phyloP scores from a whole-genome alignment of 768 basidiomycete genomes.

The Amanita rubescens region DNA sequence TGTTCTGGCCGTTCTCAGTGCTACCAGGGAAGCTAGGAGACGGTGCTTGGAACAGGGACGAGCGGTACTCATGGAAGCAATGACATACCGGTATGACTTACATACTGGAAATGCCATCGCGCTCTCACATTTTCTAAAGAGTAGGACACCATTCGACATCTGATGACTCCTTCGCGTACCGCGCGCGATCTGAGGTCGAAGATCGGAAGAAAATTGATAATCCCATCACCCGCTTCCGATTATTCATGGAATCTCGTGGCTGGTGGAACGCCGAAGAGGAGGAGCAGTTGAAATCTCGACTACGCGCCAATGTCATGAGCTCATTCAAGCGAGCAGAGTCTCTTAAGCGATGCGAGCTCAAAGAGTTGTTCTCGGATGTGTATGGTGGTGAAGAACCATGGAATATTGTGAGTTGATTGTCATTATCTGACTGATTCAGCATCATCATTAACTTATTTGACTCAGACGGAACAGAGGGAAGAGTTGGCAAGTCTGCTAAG shows the following conservation, averaged over 20 bases:
- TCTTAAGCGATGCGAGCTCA: slow-evolving; percentile 60
- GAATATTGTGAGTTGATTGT: slow-evolving; percentile 59
- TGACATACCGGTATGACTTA: slow-evolving; percentile 70
- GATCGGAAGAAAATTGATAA: slow-evolving; percentile 89
- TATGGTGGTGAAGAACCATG: slow-evolving; percentile 82
- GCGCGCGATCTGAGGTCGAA: slow-evolving; percentile 84
- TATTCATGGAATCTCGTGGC: slow-evolving; percentile 72
- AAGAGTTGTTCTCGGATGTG: slow-evolving; percentile 79
- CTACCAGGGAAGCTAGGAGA: slow-evolving; percentile 62
- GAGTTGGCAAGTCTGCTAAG: slow-evolving; percentile 66
- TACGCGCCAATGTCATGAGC: slow-evolving; percentile 68
- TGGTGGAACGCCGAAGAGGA: slow-evolving; percentile 85
- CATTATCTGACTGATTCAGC: slow-evolving; percentile 2
- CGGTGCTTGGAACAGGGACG: slow-evolving; percentile 72
- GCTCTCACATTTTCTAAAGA: slow-evolving; percentile 25
- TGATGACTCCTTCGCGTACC: slow-evolving; percentile 93
- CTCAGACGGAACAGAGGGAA: slow-evolving; percentile 74
- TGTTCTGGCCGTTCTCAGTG: slow-evolving; percentile 72
- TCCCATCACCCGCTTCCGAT: slow-evolving; percentile 77
- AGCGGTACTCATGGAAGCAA: slow-evolving; percentile 81
- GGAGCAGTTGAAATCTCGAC: slow-evolving; percentile 54
- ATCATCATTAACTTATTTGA: neutral
- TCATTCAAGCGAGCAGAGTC: slow-evolving; percentile 75
- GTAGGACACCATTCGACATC: slow-evolving; percentile 95
- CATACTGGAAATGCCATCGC: slow-evolving; percentile 1